These are phyloP conservation scores for Cryphonectria nitschkei DNA, from an alignment of 2,329 filamentous ascomycete genomes.

Conservation along the genomic window DNA sequence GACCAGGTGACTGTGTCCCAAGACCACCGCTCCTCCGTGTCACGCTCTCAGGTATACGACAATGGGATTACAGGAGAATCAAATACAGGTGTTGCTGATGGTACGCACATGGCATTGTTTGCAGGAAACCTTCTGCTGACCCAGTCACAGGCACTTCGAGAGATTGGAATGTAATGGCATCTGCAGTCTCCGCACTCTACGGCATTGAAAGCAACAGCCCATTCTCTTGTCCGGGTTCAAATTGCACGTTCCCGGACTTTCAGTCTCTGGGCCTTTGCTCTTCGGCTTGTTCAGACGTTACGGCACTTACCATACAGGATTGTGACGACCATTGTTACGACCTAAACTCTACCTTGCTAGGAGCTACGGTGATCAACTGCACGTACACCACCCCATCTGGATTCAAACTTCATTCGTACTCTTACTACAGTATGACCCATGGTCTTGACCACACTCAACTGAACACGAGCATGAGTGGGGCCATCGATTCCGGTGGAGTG, in stretches of 20 bases:
- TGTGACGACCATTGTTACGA: neutral
- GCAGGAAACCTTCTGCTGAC: neutral
- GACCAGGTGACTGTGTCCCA: neutral
- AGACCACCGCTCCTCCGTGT: neutral
- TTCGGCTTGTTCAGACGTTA: neutral
- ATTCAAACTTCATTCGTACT: neutral
- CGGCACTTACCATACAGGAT: neutral
- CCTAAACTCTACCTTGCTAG: neutral
- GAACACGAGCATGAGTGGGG: neutral
- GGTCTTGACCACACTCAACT: neutral
- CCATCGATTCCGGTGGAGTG: neutral
- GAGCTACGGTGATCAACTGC: neutral
- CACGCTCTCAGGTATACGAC: neutral
- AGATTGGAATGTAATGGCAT: neutral
- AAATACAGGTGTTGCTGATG: neutral
- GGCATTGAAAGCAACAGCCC: neutral
- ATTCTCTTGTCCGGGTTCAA: neutral
- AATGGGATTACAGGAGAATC: neutral
- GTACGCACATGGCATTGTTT: neutral
- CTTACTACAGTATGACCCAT: neutral
- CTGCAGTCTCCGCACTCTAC: neutral
- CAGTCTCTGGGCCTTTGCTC: neutral
- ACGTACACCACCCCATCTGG: neutral
- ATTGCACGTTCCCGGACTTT: neutral
- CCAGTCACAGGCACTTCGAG: neutral